Evolutionary conservation across 2,329 filamentous ascomycete genomes (phyloP).

Genomic region (Herpotrichia juniperi): DNA sequence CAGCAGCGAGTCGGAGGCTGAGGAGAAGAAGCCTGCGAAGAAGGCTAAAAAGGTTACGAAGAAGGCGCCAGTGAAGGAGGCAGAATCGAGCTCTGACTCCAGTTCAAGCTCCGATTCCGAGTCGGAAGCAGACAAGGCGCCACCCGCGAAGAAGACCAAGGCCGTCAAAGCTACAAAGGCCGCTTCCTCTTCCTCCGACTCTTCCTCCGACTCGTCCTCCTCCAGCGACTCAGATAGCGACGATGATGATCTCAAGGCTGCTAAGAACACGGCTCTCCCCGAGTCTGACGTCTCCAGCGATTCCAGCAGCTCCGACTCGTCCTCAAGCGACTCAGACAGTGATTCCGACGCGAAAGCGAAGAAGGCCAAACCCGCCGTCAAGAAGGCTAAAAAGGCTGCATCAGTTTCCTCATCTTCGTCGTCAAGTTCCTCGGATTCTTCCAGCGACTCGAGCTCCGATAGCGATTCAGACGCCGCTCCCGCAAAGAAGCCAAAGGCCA

Average conservation of each 20-base stretch:
- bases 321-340: conserved; percentile 26
- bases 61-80: conserved; percentile 2
- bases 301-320: conserved; percentile 31
- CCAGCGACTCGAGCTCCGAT: conserved; percentile 25
- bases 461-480: conserved; percentile 11
- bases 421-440: conserved; percentile 32
- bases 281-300: conserved; percentile 37
- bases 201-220: conserved; percentile 11
- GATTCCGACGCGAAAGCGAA: conserved; percentile 1
- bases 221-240: conserved; percentile 30
- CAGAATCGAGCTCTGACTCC: conserved; percentile 28
- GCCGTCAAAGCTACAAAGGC: conserved; percentile 24
- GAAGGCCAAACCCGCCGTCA: background rate
- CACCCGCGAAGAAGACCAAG: conserved; percentile 22
- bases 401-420: conserved; percentile 26
- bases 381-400: conserved; percentile 1
- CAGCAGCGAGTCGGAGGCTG: conserved; percentile 13
- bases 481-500: background rate
- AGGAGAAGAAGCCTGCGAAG: conserved; percentile 7
- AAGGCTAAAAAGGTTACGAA: conserved; percentile 4
- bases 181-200: conserved; percentile 21
- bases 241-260: conserved; percentile 23
- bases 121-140: conserved; percentile 35
- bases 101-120: conserved; percentile 48
- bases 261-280: conserved; percentile 35